Evolutionary conservation across 495 filamentous ascomycete species (phyloP).

Genomic region (Penicillium desertorum): DNA sequence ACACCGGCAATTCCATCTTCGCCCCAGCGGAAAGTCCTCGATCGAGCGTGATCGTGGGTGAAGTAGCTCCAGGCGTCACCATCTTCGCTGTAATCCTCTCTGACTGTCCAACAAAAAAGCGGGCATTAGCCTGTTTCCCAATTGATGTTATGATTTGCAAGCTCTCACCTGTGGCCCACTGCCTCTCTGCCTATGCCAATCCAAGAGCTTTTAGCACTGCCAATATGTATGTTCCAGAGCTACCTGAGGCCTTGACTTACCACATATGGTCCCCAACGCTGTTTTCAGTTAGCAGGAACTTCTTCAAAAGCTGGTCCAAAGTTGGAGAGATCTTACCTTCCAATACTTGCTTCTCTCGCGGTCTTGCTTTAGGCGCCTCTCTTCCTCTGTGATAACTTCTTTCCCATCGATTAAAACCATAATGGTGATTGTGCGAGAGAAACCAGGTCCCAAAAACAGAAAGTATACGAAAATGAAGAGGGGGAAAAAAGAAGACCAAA

Average conservation of each 20-base stretch:
- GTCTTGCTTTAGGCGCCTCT: constrained; percentile 85
- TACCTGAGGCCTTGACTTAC: neutral
- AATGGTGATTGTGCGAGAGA: constrained; percentile 7
- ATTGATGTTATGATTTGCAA: constrained; percentile 27
- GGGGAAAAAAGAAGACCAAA: neutral
- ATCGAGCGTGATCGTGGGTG: constrained; percentile 85
- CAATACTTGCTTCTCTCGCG: constrained; percentile 58
- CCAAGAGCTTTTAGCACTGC: constrained; percentile 1
- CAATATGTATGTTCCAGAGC: neutral
- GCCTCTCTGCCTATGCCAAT: constrained; percentile 52
- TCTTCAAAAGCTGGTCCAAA: neutral
- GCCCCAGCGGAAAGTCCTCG: constrained; percentile 87
- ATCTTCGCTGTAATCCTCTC: constrained; percentile 86
- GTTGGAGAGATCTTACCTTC: constrained; percentile 2
- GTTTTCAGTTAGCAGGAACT: neutral
- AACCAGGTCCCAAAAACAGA: constrained; percentile 3
- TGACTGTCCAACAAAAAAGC: constrained; percentile 53
- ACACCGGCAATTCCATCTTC: constrained; percentile 97
- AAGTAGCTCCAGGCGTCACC: constrained; percentile 98
- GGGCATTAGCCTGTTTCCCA: constrained; percentile 24
- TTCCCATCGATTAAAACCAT: constrained; percentile 90
- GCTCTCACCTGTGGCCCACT: constrained; percentile 80
- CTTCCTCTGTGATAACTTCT: constrained; percentile 81
- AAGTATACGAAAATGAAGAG: constrained; percentile 1
- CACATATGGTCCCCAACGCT: constrained; percentile 77